Evolutionary conservation across 768 basidiomycete genomes (phyloP), one percentile per base, ranked within the genome.

Genomic region (Auricularia sp.): DNA sequence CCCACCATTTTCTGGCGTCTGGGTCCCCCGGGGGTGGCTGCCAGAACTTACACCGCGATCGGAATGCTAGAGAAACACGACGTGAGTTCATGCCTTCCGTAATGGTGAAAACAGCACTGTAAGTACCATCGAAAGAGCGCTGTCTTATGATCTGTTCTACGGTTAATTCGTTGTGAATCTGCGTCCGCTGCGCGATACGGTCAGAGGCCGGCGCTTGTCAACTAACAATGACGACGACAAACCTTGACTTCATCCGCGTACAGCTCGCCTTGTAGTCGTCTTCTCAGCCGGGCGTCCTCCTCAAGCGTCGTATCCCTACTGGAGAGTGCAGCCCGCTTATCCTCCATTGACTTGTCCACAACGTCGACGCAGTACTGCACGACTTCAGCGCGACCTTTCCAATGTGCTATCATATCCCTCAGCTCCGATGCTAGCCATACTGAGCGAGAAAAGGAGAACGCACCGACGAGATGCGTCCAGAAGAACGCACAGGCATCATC

Each of bases 401-500:
- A 93, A 56, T 78, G 78, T 11, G 74, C 77, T 35, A 34, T 29
- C 29, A 29, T 29, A 29, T 29, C 3, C 29, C 29, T 29, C 29
- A 29, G 29, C 29, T 29, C 29, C 10, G 3, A 10, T 14, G 62
- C 47, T 39, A 8, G n/a, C 12, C 8, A 16, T 23, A 35, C 2
- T 18, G 33, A 14, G 61, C 29, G 16, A 39, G 36, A 21, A 10
- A 33, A 51, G 39, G 36, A 65, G 53, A 63, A 77, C 85, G 73
- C 71, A 90, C 91, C 87, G 65, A 90, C 81, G 66, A 93, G 78
- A 70, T 93, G 87, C 69, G 81, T 80, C 91, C 91, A 93, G 47
- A 93, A 74, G 67, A 85, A 80, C 10, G 82, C 80, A 73, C 91
- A 93, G 61, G 90, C 85, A 72, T 86, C 83, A 63, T 90, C 88